Conservation (phyloP, 2,329 filamentous ascomycete genomes). For the Neopestalotiopsis sp. region DNA sequence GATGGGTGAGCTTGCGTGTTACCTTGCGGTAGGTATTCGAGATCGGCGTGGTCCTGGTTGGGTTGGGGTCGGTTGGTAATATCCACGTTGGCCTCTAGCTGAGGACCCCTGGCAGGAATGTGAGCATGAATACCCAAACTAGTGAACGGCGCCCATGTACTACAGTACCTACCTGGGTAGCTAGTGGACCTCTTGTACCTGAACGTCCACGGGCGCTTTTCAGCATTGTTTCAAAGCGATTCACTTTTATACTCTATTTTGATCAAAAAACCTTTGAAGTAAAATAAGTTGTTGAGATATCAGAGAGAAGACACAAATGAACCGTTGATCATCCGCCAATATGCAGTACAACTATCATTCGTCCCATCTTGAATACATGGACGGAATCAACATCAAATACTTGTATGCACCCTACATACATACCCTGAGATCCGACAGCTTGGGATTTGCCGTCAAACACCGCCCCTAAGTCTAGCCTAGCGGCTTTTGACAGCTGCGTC, state of each 20-base stretch:
- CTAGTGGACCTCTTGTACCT: constrained; percentile 8
- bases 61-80: constrained; percentile 14
- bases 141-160: background rate
- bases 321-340: too few relatives aligned
- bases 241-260: too few relatives aligned
- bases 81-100: constrained; percentile 26
- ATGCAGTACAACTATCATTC: background rate
- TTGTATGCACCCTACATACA: background rate
- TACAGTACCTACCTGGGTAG: too few relatives aligned
- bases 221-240: too few relatives aligned
- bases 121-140: background rate
- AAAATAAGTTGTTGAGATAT: too few relatives aligned
- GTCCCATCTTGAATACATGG: background rate
- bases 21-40: constrained; percentile 18
- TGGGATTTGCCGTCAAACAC: constrained; percentile 28
- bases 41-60: constrained; percentile 11
- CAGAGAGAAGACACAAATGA: too few relatives aligned
- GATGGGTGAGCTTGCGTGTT: constrained; percentile 11
- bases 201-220: background rate
- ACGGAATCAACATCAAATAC: background rate
- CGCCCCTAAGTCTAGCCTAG: constrained; percentile 25
- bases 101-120: constrained; percentile 9
- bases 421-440: constrained; percentile 14
- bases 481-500: constrained; percentile 29
- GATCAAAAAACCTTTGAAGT: too few relatives aligned